Evolutionary conservation across 495 filamentous ascomycete species (phyloP).

Genomic region (Ascodesmis nigricans): DNA sequence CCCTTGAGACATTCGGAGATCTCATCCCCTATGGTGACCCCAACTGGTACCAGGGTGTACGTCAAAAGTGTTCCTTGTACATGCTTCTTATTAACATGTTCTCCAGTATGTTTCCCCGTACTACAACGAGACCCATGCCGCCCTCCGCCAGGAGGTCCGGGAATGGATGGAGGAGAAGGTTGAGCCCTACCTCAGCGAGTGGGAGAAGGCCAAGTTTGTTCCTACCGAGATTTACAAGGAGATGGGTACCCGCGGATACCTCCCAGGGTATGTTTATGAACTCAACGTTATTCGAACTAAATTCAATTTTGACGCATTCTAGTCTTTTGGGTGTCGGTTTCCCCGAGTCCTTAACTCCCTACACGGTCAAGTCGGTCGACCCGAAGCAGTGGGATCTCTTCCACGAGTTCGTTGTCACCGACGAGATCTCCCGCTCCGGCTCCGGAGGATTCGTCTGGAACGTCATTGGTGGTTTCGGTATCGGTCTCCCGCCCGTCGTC

Average conservation of each 20-base stretch:
- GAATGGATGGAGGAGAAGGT: slow-evolving; percentile 78
- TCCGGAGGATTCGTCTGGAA: slow-evolving; percentile 98
- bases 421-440: slow-evolving; percentile 71
- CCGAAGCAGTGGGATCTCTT: slow-evolving; percentile 92
- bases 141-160: slow-evolving; percentile 70
- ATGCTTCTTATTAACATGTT: background rate
- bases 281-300: background rate
- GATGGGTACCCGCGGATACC: slow-evolving; percentile 80
- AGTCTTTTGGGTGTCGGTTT: slow-evolving; percentile 55
- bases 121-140: slow-evolving; percentile 80
- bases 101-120: slow-evolving; percentile 84
- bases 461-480: slow-evolving; percentile 80
- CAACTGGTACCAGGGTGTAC: slow-evolving; percentile 85
- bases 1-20: slow-evolving; percentile 64
- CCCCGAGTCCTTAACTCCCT: slow-evolving; percentile 45
- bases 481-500: slow-evolving; percentile 74
- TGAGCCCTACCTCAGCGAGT: slow-evolving; percentile 81
- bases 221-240: slow-evolving; percentile 77
- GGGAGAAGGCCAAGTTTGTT: slow-evolving; percentile 85
- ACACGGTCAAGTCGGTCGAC: slow-evolving; percentile 51
- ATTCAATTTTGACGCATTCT: background rate
- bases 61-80: too few relatives aligned
- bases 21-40: slow-evolving; percentile 84
- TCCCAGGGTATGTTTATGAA: slow-evolving; percentile 36
- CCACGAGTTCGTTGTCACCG: slow-evolving; percentile 86